Conservation (phyloP, 192 early-diverging fungal species). For the Coemansia asiatica region DNA sequence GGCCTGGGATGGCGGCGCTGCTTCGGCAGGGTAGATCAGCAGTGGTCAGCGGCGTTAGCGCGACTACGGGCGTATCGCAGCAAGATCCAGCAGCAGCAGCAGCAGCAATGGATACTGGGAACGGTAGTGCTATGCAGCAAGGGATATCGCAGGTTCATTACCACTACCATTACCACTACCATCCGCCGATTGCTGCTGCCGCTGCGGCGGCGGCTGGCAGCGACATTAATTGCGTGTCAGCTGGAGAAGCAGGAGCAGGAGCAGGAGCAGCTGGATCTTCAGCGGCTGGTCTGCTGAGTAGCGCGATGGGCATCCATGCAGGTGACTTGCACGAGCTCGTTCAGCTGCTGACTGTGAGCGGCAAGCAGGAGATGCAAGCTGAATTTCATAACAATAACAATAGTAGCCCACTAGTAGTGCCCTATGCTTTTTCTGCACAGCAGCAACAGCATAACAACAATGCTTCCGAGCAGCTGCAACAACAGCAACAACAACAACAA, state of each 20-base stretch:
- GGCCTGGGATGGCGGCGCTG: slow-evolving; percentile 8
- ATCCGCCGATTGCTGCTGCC: background rate
- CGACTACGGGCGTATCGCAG: slow-evolving; percentile 17
- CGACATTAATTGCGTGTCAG: slow-evolving; percentile 29
- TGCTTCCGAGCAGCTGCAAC: background rate
- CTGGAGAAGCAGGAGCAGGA: slow-evolving; percentile 35
- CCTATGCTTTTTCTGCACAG: background rate
- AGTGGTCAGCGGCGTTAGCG: background rate
- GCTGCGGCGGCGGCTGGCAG: slow-evolving; percentile 1
- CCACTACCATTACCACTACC: slow-evolving; percentile 23
- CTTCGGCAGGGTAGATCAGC: slow-evolving; percentile 9
- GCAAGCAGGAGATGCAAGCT: slow-evolving; percentile 1
- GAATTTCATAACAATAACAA: background rate
- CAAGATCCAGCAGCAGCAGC: background rate
- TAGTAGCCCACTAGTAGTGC: background rate
- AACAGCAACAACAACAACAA: too few species aligned
- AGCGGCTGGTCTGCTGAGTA: slow-evolving; percentile 17
- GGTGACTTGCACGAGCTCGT: slow-evolving; percentile 22
- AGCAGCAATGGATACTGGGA: too few species aligned
- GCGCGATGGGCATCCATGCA: slow-evolving; percentile 17
- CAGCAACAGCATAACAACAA: background rate
- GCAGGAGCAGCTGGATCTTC: slow-evolving; percentile 34
- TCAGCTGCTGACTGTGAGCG: slow-evolving; percentile 12
- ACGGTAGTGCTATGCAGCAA: slow-evolving; percentile 2
- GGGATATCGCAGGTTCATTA: slow-evolving; percentile 20